phyloP scores from a whole-genome alignment of 116 monocot species.

The Thalassia testudinum region DNA sequence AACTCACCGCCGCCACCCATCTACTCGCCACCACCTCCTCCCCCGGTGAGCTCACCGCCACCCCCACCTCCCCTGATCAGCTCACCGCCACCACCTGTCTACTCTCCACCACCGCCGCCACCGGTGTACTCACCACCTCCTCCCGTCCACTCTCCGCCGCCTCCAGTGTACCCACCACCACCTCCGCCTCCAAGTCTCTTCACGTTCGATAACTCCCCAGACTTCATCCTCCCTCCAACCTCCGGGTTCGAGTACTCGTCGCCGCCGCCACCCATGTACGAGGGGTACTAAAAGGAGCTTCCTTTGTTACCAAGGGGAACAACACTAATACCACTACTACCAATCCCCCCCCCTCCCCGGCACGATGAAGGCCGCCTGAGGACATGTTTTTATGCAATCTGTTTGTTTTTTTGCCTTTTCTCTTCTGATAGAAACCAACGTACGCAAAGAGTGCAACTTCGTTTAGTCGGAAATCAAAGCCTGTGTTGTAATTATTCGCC shows the following conservation, averaged over 20 bases:
- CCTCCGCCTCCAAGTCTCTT: background rate
- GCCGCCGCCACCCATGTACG: conserved; percentile 27
- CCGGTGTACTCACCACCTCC: conserved; percentile 1
- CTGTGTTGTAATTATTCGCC: too few species aligned
- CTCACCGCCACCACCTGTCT: conserved; percentile 8
- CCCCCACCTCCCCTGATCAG: background rate
- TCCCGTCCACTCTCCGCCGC: background rate
- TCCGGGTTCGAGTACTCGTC: conserved; percentile 17
- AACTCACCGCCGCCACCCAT: conserved; percentile 3
- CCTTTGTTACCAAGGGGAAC: too few species aligned
- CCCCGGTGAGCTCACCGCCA: background rate
- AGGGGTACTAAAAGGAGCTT: conserved; percentile 6
- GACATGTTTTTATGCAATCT: too few species aligned
- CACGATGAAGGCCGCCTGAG: too few species aligned
- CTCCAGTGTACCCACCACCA: background rate
- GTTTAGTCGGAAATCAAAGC: too few species aligned
- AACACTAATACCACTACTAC: too few species aligned
- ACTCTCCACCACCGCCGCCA: conserved; percentile 5
- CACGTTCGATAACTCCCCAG: background rate
- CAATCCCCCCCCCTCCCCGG: too few species aligned
- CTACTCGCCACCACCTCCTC: conserved; percentile 9
- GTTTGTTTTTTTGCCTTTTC: too few species aligned
- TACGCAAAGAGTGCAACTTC: too few species aligned
- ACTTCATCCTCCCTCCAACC: conserved; percentile 11
- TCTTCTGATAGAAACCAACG: too few species aligned